phyloP scores from a whole-genome alignment of 164 flowering plant genomes.

The Chimonanthus praecox region DNA sequence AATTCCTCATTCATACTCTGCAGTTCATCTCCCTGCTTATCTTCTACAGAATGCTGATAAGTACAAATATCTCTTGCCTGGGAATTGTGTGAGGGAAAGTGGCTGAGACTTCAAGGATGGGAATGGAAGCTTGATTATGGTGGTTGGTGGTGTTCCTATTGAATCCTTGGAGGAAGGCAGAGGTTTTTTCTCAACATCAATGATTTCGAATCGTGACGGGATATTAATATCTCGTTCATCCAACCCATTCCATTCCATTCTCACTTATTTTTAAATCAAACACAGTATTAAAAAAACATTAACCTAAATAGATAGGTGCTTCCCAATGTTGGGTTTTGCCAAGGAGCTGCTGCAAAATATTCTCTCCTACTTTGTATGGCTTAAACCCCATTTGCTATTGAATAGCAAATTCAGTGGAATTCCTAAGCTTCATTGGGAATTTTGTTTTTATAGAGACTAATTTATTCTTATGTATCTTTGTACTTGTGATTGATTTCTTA shows the following conservation, averaged over 20 bases:
- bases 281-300: not conserved
- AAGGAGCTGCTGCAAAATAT: not conserved
- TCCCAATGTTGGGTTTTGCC: not conserved
- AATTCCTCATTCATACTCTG: conserved; percentile 50
- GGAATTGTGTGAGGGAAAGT: conserved; percentile 50
- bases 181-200: not conserved
- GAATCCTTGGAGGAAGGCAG: conserved; percentile 12
- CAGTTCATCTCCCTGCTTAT: conserved; percentile 51
- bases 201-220: too few species aligned
- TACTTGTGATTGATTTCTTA: not conserved
- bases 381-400: not conserved
- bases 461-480: not conserved
- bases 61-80: conserved; percentile 52
- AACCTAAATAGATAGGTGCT: not conserved
- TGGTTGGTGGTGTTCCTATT: conserved; percentile 20
- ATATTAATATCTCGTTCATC: not conserved
- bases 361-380: not conserved
- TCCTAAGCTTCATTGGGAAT: not conserved
- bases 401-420: not conserved
- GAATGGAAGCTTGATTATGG: conserved; percentile 9
- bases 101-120: conserved; percentile 16
- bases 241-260: not conserved
- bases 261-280: not conserved
- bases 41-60: conserved; percentile 49
- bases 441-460: not conserved